Conservation (phyloP, 495 filamentous ascomycete genomes). For the Aspergillus coremiiformis region DNA sequence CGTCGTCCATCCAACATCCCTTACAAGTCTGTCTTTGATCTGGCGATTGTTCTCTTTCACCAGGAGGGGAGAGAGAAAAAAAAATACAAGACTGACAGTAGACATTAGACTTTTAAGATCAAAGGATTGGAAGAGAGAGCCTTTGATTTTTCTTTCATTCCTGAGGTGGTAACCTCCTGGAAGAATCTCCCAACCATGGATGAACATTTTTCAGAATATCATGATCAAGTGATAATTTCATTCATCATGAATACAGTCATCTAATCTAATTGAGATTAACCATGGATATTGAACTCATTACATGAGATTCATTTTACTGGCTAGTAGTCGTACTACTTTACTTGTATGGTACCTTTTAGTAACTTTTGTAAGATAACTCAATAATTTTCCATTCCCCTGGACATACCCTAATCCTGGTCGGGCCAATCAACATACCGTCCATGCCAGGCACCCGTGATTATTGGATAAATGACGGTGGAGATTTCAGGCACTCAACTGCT, state of each 20-base stretch:
- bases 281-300: not conserved
- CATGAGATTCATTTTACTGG: no score
- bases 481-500: not conserved
- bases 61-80: no score
- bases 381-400: no score
- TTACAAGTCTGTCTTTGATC: no score
- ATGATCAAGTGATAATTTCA: not conserved
- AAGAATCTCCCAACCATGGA: not conserved
- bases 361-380: no score
- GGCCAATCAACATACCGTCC: slow-evolving; percentile 3
- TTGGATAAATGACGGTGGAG: not conserved
- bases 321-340: no score
- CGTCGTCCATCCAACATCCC: no score
- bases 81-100: no score
- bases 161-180: not conserved
- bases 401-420: not conserved
- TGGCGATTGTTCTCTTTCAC: no score
- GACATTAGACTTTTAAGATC: not conserved
- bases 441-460: slow-evolving; percentile 4
- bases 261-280: not conserved
- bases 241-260: not conserved
- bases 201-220: no score
- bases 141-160: not conserved
- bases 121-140: not conserved
- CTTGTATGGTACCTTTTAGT: no score